phyloP scores from a whole-genome alignment of 768 basidiomycete genomes.

The Kwoniella sp. region DNA sequence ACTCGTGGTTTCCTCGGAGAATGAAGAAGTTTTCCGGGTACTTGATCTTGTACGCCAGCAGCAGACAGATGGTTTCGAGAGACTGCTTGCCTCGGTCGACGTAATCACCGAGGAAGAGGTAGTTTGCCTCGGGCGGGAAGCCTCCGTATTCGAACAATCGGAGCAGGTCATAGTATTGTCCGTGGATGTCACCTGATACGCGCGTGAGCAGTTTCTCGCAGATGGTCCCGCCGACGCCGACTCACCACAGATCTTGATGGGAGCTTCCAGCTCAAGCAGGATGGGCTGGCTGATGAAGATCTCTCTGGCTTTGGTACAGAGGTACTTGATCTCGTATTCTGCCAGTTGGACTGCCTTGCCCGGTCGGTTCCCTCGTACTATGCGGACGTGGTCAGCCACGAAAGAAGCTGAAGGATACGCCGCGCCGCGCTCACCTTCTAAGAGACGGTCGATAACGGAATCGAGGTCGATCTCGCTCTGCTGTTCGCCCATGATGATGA shows the following conservation, averaged over 20 bases:
- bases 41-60: conserved; percentile 95
- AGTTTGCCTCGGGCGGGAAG: conserved; percentile 99
- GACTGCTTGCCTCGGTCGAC: conserved; percentile 99
- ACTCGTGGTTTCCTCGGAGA: conserved; percentile 96
- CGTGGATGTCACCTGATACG: conserved; percentile 85
- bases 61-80: conserved; percentile 97
- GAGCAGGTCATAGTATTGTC: conserved; percentile 97
- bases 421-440: conserved; percentile 92
- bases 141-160: conserved; percentile 98
- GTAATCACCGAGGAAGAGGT: conserved; percentile 98
- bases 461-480: conserved; percentile 90
- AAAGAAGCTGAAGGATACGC: neutral
- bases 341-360: conserved; percentile 96
- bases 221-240: conserved; percentile 22
- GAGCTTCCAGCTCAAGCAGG: conserved; percentile 93
- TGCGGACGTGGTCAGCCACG: neutral
- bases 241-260: conserved; percentile 99
- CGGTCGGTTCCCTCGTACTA: conserved; percentile 95
- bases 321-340: conserved; percentile 98
- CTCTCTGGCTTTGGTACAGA: conserved; percentile 97
- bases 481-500: conserved; percentile 42
- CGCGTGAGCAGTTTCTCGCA: conserved; percentile 4
- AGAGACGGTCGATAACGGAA: conserved; percentile 95
- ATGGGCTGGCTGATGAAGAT: conserved; percentile 99
- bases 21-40: conserved; percentile 99